Percentiles rank a stretch among this genome's conserved stretches.
Evolutionary conservation across 352 stramenopile species (phyloP).

Genomic region (Globisporangium canariense): DNA sequence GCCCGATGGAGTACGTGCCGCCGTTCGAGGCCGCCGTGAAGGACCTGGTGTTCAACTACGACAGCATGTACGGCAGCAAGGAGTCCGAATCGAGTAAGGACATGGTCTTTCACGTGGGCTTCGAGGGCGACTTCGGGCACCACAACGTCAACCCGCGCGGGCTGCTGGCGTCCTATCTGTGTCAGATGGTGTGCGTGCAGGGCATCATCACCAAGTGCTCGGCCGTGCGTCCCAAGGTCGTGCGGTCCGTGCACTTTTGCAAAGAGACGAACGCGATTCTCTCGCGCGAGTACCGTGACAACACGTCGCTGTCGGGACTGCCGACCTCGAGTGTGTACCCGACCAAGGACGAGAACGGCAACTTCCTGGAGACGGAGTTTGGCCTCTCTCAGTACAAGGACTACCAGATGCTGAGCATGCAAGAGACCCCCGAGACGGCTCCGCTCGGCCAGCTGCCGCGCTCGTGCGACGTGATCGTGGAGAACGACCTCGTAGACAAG

Average conservation of each 20-base stretch:
- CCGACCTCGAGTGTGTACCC: constrained; percentile 91
- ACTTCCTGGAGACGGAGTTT: constrained; percentile 98
- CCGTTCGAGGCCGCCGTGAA: constrained; percentile 84
- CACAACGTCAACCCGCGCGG: constrained; percentile 93
- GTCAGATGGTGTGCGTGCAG: constrained; percentile 97
- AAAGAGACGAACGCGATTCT: constrained; percentile 92
- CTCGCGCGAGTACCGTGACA: constrained; percentile 95
- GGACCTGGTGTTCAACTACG: constrained; percentile 75
- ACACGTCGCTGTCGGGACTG: constrained; percentile 92
- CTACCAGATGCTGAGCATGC: constrained; percentile 93
- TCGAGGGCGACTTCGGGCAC: constrained; percentile 92
- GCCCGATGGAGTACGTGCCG: constrained; percentile 80
- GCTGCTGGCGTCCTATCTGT: constrained; percentile 88
- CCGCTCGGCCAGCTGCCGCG: constrained; percentile 96
- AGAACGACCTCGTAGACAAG: constrained; percentile 98
- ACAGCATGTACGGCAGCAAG: constrained; percentile 80
- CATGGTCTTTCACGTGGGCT: constrained; percentile 87
- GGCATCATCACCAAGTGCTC: constrained; percentile 99
- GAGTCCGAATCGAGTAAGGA: constrained; percentile 64
- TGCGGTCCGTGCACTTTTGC: constrained; percentile 98
- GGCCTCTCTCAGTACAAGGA: constrained; percentile 98
- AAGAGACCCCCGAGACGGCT: constrained; percentile 91
- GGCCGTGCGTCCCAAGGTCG: constrained; percentile 96
- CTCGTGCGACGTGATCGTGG: constrained; percentile 96
- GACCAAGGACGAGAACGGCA: constrained; percentile 95